Conservation (phyloP, 352 stramenopile genomes). For the Peronospora destructor region DNA sequence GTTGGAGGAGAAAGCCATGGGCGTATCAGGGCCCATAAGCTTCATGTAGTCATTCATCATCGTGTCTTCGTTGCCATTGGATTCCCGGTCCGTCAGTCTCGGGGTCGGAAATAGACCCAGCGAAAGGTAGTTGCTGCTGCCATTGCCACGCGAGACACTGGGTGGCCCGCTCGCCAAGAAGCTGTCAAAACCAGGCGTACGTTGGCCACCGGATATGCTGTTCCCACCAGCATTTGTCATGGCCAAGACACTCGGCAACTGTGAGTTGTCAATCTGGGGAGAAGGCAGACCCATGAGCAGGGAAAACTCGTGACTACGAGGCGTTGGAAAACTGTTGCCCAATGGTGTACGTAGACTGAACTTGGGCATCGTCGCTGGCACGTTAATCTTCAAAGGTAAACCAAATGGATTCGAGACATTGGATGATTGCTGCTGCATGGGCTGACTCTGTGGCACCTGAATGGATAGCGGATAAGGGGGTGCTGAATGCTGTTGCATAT, state of each 20-base stretch:
- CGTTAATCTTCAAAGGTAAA: slow-evolving; percentile 65
- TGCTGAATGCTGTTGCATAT: slow-evolving; percentile 16
- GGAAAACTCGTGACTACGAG: slow-evolving; percentile 60
- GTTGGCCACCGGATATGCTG: slow-evolving; percentile 20
- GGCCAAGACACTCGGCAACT: slow-evolving; percentile 58
- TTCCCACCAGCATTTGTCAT: slow-evolving; percentile 48
- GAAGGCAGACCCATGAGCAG: slow-evolving; percentile 60
- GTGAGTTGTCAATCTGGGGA: slow-evolving; percentile 68
- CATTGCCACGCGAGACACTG: slow-evolving; percentile 42
- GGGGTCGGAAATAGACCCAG: slow-evolving; percentile 51
- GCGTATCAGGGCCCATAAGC: slow-evolving; percentile 47
- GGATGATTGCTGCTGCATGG: slow-evolving; percentile 19
- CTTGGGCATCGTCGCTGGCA: slow-evolving; percentile 63
- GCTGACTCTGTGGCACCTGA: slow-evolving; percentile 26
- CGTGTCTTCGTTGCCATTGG: slow-evolving; percentile 34
- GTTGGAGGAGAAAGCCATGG: slow-evolving; percentile 43
- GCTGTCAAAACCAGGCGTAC: slow-evolving; percentile 31
- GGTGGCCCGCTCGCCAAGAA: slow-evolving; percentile 46
- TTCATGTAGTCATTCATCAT: slow-evolving; percentile 76
- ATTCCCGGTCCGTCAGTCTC: slow-evolving; percentile 24
- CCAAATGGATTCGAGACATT: slow-evolving; percentile 46
- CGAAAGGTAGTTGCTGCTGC: slow-evolving; percentile 44
- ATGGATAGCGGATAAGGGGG: slow-evolving; percentile 28
- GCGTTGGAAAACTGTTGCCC: slow-evolving; percentile 61
- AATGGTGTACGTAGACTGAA: slow-evolving; percentile 54